phyloP scores from a whole-genome alignment of 331 rosid species.

The Ulmus americana region DNA sequence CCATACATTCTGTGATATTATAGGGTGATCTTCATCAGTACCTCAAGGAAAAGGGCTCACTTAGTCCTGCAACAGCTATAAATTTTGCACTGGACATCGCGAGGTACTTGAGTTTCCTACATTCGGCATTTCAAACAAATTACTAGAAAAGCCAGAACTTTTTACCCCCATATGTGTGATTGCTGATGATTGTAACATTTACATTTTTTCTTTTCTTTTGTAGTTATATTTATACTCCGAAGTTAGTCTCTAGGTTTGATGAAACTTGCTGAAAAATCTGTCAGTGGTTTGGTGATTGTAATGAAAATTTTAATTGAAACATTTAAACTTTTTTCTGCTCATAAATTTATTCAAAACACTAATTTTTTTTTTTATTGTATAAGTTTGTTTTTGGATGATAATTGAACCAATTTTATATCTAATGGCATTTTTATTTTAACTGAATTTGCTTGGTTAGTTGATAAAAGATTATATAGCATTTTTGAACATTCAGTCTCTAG shows the following conservation, averaged over 20 bases:
- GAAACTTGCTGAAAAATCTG: background rate
- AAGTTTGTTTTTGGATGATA: background rate
- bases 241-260: background rate
- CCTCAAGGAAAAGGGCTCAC: slow-evolving; percentile 92
- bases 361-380: background rate
- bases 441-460: background rate
- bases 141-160: background rate
- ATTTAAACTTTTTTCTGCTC: no score
- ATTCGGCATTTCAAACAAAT: background rate
- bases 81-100: slow-evolving; percentile 96
- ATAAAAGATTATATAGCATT: background rate
- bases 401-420: background rate
- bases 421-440: background rate
- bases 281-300: no score
- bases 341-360: no score
- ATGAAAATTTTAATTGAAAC: no score
- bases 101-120: slow-evolving; percentile 40
- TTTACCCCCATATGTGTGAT: background rate
- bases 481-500: slow-evolving; percentile 7
- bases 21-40: slow-evolving; percentile 98
- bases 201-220: background rate
- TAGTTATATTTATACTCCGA: background rate
- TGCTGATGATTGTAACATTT: background rate
- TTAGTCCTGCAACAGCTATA: slow-evolving; percentile 66
- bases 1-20: slow-evolving; percentile 26